phyloP scores from a whole-genome alignment of 2,329 filamentous ascomycete species.

The Ilyonectria sp. region DNA sequence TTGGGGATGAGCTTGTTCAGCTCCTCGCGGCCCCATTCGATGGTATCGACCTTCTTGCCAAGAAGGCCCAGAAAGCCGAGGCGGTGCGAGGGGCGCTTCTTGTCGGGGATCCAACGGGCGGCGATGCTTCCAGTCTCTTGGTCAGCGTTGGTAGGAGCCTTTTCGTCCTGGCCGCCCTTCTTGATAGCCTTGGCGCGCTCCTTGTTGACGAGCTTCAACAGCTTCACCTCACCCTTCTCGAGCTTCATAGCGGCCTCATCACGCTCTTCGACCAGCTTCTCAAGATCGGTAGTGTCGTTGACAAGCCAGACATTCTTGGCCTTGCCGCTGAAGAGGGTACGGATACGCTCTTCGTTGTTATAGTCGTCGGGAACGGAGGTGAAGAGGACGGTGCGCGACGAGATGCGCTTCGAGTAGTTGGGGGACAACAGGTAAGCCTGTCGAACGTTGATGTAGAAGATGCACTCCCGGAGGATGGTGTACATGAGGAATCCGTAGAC shows the following conservation, averaged over 20 bases:
- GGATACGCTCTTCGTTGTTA: constrained; percentile 80
- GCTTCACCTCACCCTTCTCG: constrained; percentile 85
- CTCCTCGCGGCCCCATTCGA: constrained; percentile 82
- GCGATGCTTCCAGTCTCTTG: constrained; percentile 76
- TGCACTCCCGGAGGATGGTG: constrained; percentile 88
- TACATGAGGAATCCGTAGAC: constrained; percentile 93
- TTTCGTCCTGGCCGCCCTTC: constrained; percentile 48
- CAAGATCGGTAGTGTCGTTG: constrained; percentile 80
- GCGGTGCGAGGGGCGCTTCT: constrained; percentile 80
- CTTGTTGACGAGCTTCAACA: constrained; percentile 75
- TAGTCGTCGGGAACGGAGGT: constrained; percentile 86
- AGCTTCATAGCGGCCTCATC: constrained; percentile 83
- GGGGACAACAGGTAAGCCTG: constrained; percentile 94
- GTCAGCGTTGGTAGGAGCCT: constrained; percentile 66
- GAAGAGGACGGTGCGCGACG: constrained; percentile 93
- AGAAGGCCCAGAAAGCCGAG: constrained; percentile 74
- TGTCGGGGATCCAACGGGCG: constrained; percentile 76
- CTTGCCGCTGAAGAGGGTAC: constrained; percentile 82
- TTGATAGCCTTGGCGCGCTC: constrained; percentile 54
- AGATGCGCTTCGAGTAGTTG: constrained; percentile 86
- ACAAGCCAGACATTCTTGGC: constrained; percentile 90
- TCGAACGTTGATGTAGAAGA: constrained; percentile 94
- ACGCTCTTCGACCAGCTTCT: constrained; percentile 83
- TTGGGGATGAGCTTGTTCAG: constrained; percentile 72
- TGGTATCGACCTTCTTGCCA: constrained; percentile 83